Percentiles rank a stretch among this genome's conserved stretches.
These are phyloP conservation scores for Dryadomyces sulphureus DNA, from an alignment of 2,329 filamentous ascomycete species.

Conservation along the genomic window DNA sequence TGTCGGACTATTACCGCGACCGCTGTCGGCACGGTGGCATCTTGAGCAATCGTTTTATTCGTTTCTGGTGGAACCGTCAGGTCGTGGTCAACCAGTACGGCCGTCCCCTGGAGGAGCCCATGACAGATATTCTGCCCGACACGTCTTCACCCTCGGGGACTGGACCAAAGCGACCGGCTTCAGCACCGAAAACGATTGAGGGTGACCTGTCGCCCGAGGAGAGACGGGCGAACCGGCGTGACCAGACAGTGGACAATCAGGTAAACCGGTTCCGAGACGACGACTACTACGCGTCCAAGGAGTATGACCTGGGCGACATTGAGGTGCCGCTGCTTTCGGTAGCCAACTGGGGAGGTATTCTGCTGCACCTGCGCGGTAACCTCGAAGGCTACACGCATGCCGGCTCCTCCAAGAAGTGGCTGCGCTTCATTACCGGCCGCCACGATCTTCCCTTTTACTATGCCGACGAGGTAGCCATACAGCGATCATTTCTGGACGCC, in stretches of 20 bases:
- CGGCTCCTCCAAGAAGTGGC: conserved; percentile 51
- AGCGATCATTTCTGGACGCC: conserved; percentile 52
- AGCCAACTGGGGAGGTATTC: conserved; percentile 57
- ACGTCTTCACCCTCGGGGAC: too few relatives aligned
- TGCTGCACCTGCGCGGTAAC: conserved; percentile 55
- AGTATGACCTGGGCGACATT: conserved; percentile 50
- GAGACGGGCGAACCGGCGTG: conserved; percentile 29
- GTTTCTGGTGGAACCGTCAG: conserved; percentile 53
- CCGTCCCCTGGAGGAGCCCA: conserved; percentile 16
- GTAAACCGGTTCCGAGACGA: conserved; percentile 45
- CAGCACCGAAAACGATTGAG: conserved; percentile 34
- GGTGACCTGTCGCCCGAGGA: conserved; percentile 40
- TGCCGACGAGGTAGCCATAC: conserved; percentile 50
- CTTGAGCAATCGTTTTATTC: conserved; percentile 41
- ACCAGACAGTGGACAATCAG: conserved; percentile 31
- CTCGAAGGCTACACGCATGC: conserved; percentile 49
- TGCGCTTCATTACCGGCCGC: conserved; percentile 53
- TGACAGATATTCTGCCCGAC: conserved; percentile 1
- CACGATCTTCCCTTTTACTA: conserved; percentile 65
- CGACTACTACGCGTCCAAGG: conserved; percentile 47
- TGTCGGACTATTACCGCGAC: conserved; percentile 40
- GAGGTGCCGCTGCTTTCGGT: conserved; percentile 52
- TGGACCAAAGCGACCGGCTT: conserved; percentile 6
- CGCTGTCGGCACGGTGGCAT: conserved; percentile 48
- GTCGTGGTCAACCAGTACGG: conserved; percentile 57